Percentiles rank a stretch among this genome's conserved stretches.
Evolutionary conservation across 129 eudicot species (phyloP).

Genomic region (Saposhnikovia divaricata): DNA sequence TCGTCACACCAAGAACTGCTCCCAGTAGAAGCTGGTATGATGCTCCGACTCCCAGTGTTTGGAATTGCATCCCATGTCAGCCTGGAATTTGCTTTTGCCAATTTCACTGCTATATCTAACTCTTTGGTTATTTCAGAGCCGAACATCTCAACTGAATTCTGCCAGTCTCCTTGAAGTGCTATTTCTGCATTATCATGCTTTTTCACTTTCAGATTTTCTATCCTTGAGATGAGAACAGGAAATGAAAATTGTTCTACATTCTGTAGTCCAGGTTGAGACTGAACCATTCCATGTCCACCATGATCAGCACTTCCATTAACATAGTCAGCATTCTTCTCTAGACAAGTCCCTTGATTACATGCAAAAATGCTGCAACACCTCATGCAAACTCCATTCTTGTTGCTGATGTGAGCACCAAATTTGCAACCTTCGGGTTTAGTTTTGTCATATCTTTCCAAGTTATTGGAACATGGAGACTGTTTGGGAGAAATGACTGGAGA

Average conservation of each 20-base stretch:
- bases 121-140: slow-evolving; percentile 28
- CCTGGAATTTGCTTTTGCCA: slow-evolving; percentile 54
- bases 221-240: slow-evolving; percentile 18
- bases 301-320: slow-evolving; percentile 3
- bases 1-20: slow-evolving; percentile 39
- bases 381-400: slow-evolving; percentile 17
- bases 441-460: slow-evolving; percentile 4
- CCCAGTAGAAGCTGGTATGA: slow-evolving; percentile 10
- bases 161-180: slow-evolving; percentile 23
- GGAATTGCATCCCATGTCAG: slow-evolving; percentile 86
- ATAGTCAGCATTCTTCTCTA: slow-evolving; percentile 31
- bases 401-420: slow-evolving; percentile 33
- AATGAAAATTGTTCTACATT: slow-evolving; percentile 31
- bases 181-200: slow-evolving; percentile 14
- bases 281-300: not conserved
- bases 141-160: slow-evolving; percentile 59
- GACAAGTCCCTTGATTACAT: slow-evolving; percentile 35
- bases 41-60: slow-evolving; percentile 32
- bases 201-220: not conserved
- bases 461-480: slow-evolving; percentile 1
- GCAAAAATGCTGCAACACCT: slow-evolving; percentile 31
- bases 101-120: slow-evolving; percentile 43
- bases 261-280: slow-evolving; percentile 8
- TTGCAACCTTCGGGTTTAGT: slow-evolving; percentile 17
- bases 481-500: slow-evolving; percentile 3